Conservation (phyloP, 768 basidiomycete genomes). For the Lactarius psammicola region DNA sequence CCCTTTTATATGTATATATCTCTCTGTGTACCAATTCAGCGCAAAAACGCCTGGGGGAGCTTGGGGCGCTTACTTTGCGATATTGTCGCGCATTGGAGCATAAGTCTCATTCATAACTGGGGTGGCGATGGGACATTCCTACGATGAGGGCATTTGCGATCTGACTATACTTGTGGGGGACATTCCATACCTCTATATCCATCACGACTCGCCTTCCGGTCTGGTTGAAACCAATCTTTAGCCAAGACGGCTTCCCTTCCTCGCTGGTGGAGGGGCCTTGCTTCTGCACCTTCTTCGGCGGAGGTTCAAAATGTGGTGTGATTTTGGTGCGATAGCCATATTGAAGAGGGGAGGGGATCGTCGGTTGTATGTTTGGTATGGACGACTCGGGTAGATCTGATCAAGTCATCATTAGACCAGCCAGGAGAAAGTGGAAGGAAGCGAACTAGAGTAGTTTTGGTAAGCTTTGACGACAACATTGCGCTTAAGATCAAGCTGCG, state of each 20-base stretch:
- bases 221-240: conserved; percentile 87
- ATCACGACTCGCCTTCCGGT: conserved; percentile 70
- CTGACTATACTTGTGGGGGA: background rate
- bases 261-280: conserved; percentile 27
- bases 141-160: background rate
- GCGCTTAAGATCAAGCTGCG: conserved; percentile 84
- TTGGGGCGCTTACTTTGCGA: conserved; percentile 55
- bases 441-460: conserved; percentile 62
- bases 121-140: conserved; percentile 94
- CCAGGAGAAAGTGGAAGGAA: conserved; percentile 1
- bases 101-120: conserved; percentile 71
- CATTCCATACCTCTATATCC: conserved; percentile 78
- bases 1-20: conserved; percentile 76
- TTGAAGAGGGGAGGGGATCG: conserved; percentile 83
- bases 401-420: background rate
- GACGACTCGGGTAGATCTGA: conserved; percentile 53
- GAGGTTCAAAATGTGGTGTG: conserved; percentile 91
- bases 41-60: background rate
- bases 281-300: conserved; percentile 46
- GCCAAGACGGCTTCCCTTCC: conserved; percentile 55
- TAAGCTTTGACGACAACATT: conserved; percentile 84
- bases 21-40: conserved; percentile 47
- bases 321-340: conserved; percentile 96
- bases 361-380: conserved; percentile 67
- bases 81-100: conserved; percentile 55